Base-by-base conservation (phyloP, 768 basidiomycete genomes). In the button mushroom (Agaricus bisporus) region DNA sequence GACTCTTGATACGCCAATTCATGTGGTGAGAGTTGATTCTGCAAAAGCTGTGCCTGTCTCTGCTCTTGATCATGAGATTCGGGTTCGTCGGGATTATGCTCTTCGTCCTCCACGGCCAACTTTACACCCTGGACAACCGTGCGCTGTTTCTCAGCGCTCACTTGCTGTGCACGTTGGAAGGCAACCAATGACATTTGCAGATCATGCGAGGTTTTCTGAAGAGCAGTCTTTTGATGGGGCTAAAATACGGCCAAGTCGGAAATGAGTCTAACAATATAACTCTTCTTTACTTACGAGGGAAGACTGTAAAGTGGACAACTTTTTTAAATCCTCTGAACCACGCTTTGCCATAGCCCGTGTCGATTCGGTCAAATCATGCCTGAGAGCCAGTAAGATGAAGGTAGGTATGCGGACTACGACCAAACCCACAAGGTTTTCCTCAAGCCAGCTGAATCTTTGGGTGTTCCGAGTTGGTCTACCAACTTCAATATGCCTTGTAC, bases 1-100 rank as follows among this genome's bases (percentile, higher is more conserved):
- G 91, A 90, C 65, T 99, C 95, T 67, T 98, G 97, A 66, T 95
- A 95, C 12, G 91, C 91, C 20, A 98, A 79, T 68, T 98, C 95
- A 56, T 90, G 88, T 0, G 91, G 89, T 1, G 89, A 91, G n/a
- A 92, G 71, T 56, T 87, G 85, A 5, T 72, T 72, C 63, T 90
- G 85, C 26, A 90, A 66, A 0, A 83, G 69, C 60, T 87, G 85
- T 0, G 81, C 84, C 64, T 88, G 86, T 54, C 83, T 80, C 59
- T 86, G 80, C 43, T 79, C 77, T 44, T 68, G 69, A 1, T 61
- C 51, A 3, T 81, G 76, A 3, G 77, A 73, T 48, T 76, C 66
- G 15, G 68, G 66, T 41, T 70, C 62, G 58, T 72, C 66, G 18
- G 65, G 60, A 37, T 63, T 61, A 37, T 68, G 66, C 42, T 73